These are phyloP conservation scores for Alternaria brassicicola DNA, from an alignment of 2,329 filamentous ascomycete genomes.

Conservation along the genomic window DNA sequence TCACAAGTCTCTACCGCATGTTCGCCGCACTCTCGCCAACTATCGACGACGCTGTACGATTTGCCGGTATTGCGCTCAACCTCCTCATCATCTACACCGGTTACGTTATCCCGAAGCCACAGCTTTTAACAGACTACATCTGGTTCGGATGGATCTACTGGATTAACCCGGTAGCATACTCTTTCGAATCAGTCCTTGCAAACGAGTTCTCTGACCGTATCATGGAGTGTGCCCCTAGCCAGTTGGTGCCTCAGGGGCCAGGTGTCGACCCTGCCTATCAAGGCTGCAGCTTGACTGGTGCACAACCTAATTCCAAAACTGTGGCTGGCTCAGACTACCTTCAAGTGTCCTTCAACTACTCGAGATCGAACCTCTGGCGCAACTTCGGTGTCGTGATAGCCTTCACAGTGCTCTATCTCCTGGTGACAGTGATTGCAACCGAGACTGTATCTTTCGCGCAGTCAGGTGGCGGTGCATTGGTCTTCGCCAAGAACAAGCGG, in stretches of 20 bases:
- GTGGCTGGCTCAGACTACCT: constrained; percentile 64
- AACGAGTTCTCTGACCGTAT: constrained; percentile 67
- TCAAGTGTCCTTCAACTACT: constrained; percentile 61
- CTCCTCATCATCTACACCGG: constrained; percentile 68
- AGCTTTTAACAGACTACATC: constrained; percentile 63
- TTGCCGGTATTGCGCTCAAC: constrained; percentile 67
- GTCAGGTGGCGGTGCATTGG: constrained; percentile 68
- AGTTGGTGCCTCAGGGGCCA: constrained; percentile 65
- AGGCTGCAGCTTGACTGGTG: constrained; percentile 68
- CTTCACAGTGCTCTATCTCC: constrained; percentile 75
- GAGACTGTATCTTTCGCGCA: constrained; percentile 69
- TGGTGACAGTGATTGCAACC: constrained; percentile 72
- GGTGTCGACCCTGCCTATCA: constrained; percentile 62
- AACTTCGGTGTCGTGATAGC: constrained; percentile 81
- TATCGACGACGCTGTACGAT: constrained; percentile 70
- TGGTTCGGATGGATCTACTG: constrained; percentile 64
- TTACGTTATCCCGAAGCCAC: constrained; percentile 71
- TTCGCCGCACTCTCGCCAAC: constrained; percentile 68
- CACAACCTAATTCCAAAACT: constrained; percentile 56
- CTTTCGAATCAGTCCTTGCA: constrained; percentile 69
- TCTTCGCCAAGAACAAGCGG: constrained; percentile 73
- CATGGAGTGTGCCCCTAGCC: constrained; percentile 64
- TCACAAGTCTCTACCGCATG: constrained; percentile 70
- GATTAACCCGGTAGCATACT: constrained; percentile 61
- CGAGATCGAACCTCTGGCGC: constrained; percentile 66